Percentiles rank a stretch among this genome's conserved stretches.
phyloP scores from a whole-genome alignment of 78 protist species.

The Isochrysis galbana region DNA sequence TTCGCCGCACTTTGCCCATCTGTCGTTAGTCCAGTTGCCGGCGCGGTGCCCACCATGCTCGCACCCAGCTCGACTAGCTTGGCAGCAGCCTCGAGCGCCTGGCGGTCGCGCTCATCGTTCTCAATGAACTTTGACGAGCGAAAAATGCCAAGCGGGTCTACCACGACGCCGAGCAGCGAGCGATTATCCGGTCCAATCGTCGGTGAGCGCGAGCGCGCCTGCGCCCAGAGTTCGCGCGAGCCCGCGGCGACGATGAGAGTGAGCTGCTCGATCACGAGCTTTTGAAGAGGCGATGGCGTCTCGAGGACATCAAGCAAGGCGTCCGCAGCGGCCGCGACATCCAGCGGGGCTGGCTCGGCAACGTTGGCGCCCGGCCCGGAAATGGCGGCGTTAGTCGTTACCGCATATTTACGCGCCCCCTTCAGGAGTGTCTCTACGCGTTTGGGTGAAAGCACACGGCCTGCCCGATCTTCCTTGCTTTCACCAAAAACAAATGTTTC shows the following conservation, averaged over 20 bases:
- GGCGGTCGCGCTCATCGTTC: slow-evolving; percentile 12
- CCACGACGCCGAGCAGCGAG: slow-evolving; percentile 27
- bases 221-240: background rate
- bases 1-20: background rate
- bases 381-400: background rate
- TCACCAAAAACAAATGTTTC: background rate
- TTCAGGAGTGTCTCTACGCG: slow-evolving; percentile 22
- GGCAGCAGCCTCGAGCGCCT: background rate
- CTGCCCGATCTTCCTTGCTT: background rate
- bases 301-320: background rate
- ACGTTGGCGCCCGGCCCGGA: background rate
- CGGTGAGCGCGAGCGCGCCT: background rate
- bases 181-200: background rate
- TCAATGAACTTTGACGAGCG: background rate
- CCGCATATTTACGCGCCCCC: background rate
- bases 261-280: background rate
- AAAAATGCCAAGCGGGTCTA: slow-evolving; percentile 38
- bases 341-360: background rate
- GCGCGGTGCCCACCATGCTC: background rate
- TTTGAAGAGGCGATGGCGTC: background rate
- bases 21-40: background rate
- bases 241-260: background rate
- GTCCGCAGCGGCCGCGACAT: slow-evolving; percentile 5
- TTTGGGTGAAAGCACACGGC: background rate
- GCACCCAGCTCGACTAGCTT: background rate